Conservation (phyloP, 2,329 filamentous ascomycete species). For the Elsinoe perseae region DNA sequence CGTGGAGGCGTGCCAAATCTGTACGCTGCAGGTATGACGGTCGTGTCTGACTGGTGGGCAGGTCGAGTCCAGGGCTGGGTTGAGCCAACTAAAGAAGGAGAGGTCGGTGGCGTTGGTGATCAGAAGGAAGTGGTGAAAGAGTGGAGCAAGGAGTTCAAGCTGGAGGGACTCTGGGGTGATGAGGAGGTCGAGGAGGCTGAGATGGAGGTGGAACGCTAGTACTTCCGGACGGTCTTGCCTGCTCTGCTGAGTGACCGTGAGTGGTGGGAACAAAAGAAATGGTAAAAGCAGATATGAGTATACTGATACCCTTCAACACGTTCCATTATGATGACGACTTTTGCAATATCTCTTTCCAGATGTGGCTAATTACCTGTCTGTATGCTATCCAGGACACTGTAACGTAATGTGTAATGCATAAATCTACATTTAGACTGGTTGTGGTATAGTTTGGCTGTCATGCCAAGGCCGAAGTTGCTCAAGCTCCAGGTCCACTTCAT, state of each 20-base stretch:
- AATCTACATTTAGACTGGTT: too few relatives aligned
- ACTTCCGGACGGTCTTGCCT: not conserved
- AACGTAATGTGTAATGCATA: too few relatives aligned
- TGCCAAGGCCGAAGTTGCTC: slow-evolving; percentile 6
- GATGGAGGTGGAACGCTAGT: slow-evolving; percentile 13
- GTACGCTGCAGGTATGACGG: slow-evolving; percentile 77
- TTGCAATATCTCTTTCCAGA: not conserved
- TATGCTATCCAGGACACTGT: too few relatives aligned
- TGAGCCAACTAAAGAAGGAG: slow-evolving; percentile 16
- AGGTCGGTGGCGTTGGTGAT: slow-evolving; percentile 16
- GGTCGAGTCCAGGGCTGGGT: slow-evolving; percentile 20
- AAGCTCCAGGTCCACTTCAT: slow-evolving; percentile 4
- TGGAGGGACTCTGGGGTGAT: slow-evolving; percentile 86
- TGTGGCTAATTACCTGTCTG: not conserved
- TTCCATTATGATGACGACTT: not conserved
- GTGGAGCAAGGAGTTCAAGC: slow-evolving; percentile 20
- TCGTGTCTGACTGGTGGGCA: slow-evolving; percentile 70
- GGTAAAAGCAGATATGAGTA: slow-evolving; percentile 1
- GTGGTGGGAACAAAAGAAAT: not conserved
- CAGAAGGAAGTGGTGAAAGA: slow-evolving; percentile 19
- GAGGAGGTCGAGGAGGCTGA: slow-evolving; percentile 28
- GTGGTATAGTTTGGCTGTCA: not conserved
- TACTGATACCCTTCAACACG: slow-evolving; percentile 4
- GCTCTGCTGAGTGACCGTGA: too few relatives aligned
- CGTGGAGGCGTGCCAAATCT: slow-evolving; percentile 87